phyloP scores from a whole-genome alignment of 192 early-diverging fungal genomes.

The Entomortierella lignicola region DNA sequence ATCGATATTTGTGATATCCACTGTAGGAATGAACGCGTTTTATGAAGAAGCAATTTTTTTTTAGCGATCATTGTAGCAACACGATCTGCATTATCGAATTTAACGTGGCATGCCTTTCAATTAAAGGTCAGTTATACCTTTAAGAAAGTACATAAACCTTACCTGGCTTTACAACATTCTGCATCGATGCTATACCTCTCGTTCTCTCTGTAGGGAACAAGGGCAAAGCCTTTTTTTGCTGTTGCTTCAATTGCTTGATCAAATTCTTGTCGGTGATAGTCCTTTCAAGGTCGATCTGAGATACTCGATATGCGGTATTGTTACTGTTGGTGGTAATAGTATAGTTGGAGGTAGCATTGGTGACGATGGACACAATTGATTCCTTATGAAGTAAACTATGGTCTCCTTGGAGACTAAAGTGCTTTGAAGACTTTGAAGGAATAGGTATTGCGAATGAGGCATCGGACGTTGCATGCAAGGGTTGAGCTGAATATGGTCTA shows the following conservation, averaged over 20 bases:
- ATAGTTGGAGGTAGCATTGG: conserved; percentile 3
- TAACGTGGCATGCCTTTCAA: background rate
- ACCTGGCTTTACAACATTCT: conserved; percentile 35
- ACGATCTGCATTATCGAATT: background rate
- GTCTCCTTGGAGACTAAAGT: background rate
- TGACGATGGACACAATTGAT: conserved; percentile 4
- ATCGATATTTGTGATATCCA: conserved; percentile 36
- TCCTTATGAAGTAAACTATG: background rate
- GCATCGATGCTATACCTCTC: conserved; percentile 16
- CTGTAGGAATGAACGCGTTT: conserved; percentile 8
- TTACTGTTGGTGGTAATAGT: background rate
- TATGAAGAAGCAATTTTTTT: background rate
- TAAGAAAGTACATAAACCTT: conserved; percentile 1
- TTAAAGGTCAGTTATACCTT: background rate
- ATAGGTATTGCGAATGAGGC: background rate
- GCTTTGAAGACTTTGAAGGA: background rate
- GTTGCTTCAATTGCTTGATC: conserved; percentile 16
- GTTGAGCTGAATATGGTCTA: background rate
- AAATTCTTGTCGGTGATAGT: conserved; percentile 5
- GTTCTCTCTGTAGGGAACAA: conserved; percentile 45
- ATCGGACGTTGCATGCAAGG: background rate
- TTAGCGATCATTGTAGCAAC: background rate
- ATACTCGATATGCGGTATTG: background rate
- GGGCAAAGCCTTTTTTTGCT: conserved; percentile 24
- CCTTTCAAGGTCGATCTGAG: conserved; percentile 1